phyloP scores from a whole-genome alignment of 139 green algal species.

The Yamagishiella unicocca region DNA sequence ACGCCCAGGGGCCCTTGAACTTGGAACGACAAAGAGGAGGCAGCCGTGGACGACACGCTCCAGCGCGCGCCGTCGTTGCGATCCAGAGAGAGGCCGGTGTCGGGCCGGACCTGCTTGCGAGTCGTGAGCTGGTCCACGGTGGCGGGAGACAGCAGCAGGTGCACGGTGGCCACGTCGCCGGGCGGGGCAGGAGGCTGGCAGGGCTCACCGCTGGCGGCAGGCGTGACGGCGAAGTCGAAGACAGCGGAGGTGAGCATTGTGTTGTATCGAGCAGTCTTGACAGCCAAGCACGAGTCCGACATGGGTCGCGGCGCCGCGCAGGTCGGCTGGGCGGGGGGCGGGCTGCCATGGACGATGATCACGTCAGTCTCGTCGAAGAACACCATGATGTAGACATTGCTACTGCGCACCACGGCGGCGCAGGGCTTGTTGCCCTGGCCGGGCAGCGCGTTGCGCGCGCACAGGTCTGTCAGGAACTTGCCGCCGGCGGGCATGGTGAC shows the following conservation, averaged over 20 bases:
- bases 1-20: constrained; percentile 19
- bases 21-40: constrained; percentile 6
- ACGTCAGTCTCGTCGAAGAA: constrained; percentile 47
- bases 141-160: neutral
- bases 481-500: constrained; percentile 3
- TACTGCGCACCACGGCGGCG: constrained; percentile 37
- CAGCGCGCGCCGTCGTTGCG: constrained; percentile 30
- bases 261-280: constrained; percentile 32
- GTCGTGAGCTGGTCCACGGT: constrained; percentile 35
- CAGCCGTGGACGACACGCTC: neutral
- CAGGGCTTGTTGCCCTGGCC: constrained; percentile 51
- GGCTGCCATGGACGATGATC: constrained; percentile 7
- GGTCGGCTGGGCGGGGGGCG: neutral
- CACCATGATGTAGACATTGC: constrained; percentile 28
- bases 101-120: neutral
- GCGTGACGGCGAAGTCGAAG: constrained; percentile 5
- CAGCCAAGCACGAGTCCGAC: constrained; percentile 28
- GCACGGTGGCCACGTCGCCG: neutral
- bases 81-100: neutral
- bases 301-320: constrained; percentile 22
- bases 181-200: neutral
- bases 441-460: constrained; percentile 36
- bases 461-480: constrained; percentile 31
- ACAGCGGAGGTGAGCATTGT: neutral
- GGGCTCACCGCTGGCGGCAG: neutral